Conservation (phyloP, 805 yeast species). For the Nakazawaea wickerhamii region DNA sequence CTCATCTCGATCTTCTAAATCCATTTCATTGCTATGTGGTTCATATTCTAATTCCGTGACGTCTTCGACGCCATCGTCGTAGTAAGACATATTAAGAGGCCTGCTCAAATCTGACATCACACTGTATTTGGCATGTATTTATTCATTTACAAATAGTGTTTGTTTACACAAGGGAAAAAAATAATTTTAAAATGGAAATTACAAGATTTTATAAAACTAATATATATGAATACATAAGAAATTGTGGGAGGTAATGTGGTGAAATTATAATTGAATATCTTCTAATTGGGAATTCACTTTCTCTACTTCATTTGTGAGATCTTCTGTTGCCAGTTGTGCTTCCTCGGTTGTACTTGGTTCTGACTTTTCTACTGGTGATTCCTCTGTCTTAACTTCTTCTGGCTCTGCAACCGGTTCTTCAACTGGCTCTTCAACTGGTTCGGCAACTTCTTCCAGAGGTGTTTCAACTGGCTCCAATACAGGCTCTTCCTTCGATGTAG, state of each 20-base stretch:
- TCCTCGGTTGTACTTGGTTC: slow-evolving; percentile 4
- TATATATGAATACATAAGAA: not conserved
- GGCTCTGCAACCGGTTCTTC: slow-evolving; percentile 3
- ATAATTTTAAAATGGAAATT: not conserved
- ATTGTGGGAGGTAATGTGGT: too few relatives aligned
- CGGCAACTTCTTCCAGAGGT: slow-evolving; percentile 8
- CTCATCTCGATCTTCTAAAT: not conserved
- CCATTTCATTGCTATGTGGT: not conserved
- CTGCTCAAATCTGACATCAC: not conserved
- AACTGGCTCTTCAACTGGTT: slow-evolving; percentile 13
- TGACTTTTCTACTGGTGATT: slow-evolving; percentile 7
- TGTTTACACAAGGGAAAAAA: not conserved
- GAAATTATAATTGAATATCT: slow-evolving; percentile 7
- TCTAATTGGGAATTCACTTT: slow-evolving; percentile 2
- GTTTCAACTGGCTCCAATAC: slow-evolving; percentile 6
- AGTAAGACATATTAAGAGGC: not conserved
- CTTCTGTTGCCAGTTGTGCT: not conserved
- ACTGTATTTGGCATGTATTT: not conserved
- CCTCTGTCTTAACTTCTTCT: not conserved
- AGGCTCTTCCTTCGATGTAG: slow-evolving; percentile 18
- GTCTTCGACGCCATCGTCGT: not conserved
- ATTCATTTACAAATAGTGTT: too few relatives aligned
- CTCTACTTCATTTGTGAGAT: slow-evolving; percentile 6
- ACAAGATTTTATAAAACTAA: not conserved
- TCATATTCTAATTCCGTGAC: not conserved